Evolutionary conservation across 345 rosid species (phyloP), one percentile per base, ranked within the genome.

Genomic region (Linum lewisii): DNA sequence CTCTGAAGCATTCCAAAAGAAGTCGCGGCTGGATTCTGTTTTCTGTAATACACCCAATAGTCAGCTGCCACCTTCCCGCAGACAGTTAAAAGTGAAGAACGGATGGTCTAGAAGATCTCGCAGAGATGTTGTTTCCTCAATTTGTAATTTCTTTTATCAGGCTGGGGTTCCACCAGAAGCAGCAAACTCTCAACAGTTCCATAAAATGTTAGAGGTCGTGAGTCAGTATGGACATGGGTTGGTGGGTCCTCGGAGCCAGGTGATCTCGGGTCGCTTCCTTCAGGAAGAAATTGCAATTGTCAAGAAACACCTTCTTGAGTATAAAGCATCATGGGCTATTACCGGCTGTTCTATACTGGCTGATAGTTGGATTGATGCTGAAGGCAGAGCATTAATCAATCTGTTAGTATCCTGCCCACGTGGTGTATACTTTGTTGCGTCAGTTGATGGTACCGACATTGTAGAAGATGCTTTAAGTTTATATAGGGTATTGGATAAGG

Each of bases 311-410:
- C 58, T 81, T 42, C 79, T 54, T 42, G 86, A 77, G 65, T 68
- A 67, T 64, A 81, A 68, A 42, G 80, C 93, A 90, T 71, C 83
- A 13, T 83, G 88, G 85, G 66, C 70, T 45, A 70, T 57, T 21
- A 72, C 85, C 26, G 85, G 88, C 21, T 83, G 85, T 71, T 42
- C 47, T 80, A 54, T 83, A 47, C 45, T 84, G 79, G 78, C 79
- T 72, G 92, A 87, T 75, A 72, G 77, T 60, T 87, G 92, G 95
- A 78, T 66, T 26, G 80, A 85, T 68, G 52, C 74, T 29, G 84
- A 85, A 45, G 82, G 90, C 8, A 81, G 77, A 76, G 77, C 73
- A 7, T 38, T 73, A 62, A 81, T 83, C 45, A 80, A 83, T 72
- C 72, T 85, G 68, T 67, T 81, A 75, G 82, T 81, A 34, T 78